Conservation (phyloP, 495 filamentous ascomycete species). For the Aspergillus conjunctus region DNA sequence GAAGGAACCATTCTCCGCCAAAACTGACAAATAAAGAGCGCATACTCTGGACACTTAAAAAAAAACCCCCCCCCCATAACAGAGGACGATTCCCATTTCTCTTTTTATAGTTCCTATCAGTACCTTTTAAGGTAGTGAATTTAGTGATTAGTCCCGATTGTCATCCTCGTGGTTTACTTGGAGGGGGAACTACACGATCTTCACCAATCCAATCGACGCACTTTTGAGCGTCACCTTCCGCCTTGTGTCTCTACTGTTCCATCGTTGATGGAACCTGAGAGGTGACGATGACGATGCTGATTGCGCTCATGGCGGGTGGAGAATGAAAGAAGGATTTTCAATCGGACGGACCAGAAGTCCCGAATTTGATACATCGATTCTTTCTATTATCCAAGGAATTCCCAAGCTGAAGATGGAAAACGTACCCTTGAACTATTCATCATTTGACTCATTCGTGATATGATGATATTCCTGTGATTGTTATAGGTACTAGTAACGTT, state of each 20-base stretch:
- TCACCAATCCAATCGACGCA: conserved; percentile 11
- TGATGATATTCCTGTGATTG: neutral
- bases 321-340: conserved; percentile 2
- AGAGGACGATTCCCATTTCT: neutral
- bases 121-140: neutral
- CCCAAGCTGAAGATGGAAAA: too few relatives aligned
- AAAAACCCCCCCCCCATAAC: too few relatives aligned
- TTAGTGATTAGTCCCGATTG: neutral
- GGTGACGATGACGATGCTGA: neutral
- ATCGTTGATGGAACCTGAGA: conserved; percentile 8
- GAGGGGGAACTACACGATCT: neutral
- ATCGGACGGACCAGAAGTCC: conserved; percentile 7
- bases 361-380: neutral
- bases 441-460: neutral
- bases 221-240: too few relatives aligned
- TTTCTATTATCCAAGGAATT: too few relatives aligned
- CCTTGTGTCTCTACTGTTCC: neutral
- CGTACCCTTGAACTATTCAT: neutral
- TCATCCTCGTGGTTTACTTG: conserved; percentile 14
- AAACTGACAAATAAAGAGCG: too few relatives aligned
- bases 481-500: neutral
- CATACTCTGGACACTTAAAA: too few relatives aligned
- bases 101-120: neutral
- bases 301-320: neutral
- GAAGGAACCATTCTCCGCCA: too few relatives aligned